Conservation (phyloP, 1,284 basidiomycete species). For the Baeospora myosura region DNA sequence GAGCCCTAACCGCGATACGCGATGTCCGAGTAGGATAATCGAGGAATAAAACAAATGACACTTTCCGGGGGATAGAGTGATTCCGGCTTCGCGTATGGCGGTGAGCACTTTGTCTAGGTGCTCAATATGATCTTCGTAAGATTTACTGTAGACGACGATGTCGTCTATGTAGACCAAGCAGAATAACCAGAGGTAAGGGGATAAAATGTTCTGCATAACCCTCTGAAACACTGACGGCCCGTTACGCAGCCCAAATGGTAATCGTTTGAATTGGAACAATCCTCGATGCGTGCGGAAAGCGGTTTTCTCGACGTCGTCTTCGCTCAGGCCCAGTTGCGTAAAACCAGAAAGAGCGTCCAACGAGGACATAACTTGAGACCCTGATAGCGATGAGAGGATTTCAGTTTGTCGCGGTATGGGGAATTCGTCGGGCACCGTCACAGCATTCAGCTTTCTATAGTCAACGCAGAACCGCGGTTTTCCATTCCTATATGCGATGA, state of each 20-base stretch:
- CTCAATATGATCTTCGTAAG: neutral
- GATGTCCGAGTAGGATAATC: too few species aligned
- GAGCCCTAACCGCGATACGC: conserved; percentile 14
- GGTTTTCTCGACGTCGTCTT: neutral
- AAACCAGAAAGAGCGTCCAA: neutral
- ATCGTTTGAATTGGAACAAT: neutral
- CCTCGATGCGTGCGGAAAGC: neutral
- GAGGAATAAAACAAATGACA: neutral
- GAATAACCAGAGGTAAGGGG: conserved; percentile 11
- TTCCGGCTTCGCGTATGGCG: neutral
- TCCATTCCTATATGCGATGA: neutral
- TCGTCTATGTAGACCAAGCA: conserved; percentile 1
- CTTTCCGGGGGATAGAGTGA: neutral
- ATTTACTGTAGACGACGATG: neutral
- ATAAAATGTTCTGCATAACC: too few species aligned
- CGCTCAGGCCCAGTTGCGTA: neutral
- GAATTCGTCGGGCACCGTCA: neutral
- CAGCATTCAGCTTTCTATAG: too few species aligned
- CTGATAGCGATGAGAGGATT: neutral
- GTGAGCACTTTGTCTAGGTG: neutral
- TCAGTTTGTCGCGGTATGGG: neutral
- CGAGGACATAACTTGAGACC: neutral
- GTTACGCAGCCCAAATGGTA: neutral
- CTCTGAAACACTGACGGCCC: conserved; percentile 10
- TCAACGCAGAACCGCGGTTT: neutral